A percentile compares a stretch with the other conserved stretches of the same genome.
These are phyloP conservation scores for Agrocybe praecox DNA, from an alignment of 768 basidiomycete species.

Conservation along the genomic window DNA sequence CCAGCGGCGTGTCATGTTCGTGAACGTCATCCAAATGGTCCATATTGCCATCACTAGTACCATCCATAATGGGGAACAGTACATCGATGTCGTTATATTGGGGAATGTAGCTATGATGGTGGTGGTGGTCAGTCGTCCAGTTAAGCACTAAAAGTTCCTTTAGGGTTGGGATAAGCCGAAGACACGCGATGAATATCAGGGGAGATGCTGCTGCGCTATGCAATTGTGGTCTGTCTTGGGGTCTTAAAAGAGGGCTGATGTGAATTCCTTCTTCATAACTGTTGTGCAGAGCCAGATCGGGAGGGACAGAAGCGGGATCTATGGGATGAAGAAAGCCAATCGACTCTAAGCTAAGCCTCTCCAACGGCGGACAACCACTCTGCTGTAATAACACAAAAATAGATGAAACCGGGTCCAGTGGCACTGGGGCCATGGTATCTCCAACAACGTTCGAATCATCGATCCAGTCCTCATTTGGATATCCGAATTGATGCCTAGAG, in stretches of 20 bases:
- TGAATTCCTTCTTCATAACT: no score
- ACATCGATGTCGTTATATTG: neutral
- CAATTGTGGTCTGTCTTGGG: no score
- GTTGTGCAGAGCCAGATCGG: slow-evolving; percentile 11
- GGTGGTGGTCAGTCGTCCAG: slow-evolving; percentile 12
- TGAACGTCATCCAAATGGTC: neutral
- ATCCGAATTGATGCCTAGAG: slow-evolving; percentile 20
- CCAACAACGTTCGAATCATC: no score
- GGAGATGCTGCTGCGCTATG: slow-evolving; percentile 20
- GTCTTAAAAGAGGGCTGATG: no score
- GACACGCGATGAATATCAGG: slow-evolving; percentile 22
- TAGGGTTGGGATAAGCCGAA: slow-evolving; percentile 22
- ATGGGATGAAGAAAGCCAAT: no score
- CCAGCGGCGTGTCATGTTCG: neutral
- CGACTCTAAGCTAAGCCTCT: no score
- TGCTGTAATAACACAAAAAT: no score
- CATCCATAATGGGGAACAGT: no score
- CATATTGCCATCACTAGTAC: neutral
- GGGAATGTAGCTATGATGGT: neutral
- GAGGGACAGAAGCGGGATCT: no score
- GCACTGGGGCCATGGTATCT: no score
- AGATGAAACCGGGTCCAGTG: no score
- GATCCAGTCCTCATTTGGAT: neutral
- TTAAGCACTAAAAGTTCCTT: slow-evolving; percentile 26
- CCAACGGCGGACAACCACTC: no score